phyloP scores from a whole-genome alignment of 306 rosid species.

The Neltuma alba region DNA sequence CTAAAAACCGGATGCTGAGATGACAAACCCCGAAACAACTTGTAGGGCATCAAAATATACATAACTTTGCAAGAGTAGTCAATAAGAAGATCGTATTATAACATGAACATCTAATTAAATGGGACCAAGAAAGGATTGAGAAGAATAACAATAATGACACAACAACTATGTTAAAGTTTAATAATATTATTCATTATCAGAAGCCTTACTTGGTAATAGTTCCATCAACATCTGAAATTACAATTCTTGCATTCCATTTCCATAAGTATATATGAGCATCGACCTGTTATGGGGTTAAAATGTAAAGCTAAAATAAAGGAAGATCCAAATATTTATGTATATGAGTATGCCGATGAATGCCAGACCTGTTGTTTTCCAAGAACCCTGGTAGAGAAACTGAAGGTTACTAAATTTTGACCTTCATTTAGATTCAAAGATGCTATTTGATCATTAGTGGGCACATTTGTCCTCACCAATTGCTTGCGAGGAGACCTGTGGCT shows the following conservation, averaged over 20 bases:
- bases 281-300: conserved; percentile 59
- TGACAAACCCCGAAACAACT: conserved; percentile 1
- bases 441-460: conserved; percentile 94
- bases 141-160: conserved; percentile 25
- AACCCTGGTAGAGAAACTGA: conserved; percentile 93
- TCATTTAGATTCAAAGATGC: conserved; percentile 94
- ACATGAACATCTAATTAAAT: conserved; percentile 25
- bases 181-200: conserved; percentile 24
- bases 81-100: conserved; percentile 19
- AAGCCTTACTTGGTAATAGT: conserved; percentile 94
- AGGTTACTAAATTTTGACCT: conserved; percentile 89
- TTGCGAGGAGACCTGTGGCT: conserved; percentile 56
- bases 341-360: conserved; percentile 34
- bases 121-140: conserved; percentile 16
- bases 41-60: conserved; percentile 13
- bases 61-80: conserved; percentile 11
- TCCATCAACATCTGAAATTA: conserved; percentile 98
- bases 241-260: conserved; percentile 96
- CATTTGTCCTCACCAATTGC: conserved; percentile 84
- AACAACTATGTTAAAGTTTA: conserved; percentile 27
- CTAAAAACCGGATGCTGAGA: conserved; percentile 4
- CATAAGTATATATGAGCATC: conserved; percentile 98
- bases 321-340: conserved; percentile 25
- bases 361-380: conserved; percentile 88
- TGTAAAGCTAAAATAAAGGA: conserved; percentile 34